Base-by-base conservation (phyloP, 176 grass and related monocot species). In the Saccharum officinarum region DNA sequence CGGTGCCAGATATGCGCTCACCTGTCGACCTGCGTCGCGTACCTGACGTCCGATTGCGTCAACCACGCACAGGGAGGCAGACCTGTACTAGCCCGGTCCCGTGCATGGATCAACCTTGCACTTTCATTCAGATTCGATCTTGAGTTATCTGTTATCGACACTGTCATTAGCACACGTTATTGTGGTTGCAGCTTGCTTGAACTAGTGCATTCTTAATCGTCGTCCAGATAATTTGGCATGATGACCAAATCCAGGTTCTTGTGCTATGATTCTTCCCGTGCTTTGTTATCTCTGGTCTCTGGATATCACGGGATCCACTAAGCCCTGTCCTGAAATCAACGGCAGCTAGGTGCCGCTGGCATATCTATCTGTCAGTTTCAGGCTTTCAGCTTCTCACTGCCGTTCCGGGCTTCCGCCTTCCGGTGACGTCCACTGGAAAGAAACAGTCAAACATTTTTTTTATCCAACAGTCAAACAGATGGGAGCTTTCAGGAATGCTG, bases 1-100 rank as follows among this genome's bases (percentile, higher is more conserved):
- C 1, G 57, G 4, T 1, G 34, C 20, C 16, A 89, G 95, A 50
- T 98, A 61, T 70, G 93, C 79, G 77, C 91, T 98, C 80, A 93
- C 95, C 80, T 95, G 95, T 82, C 37, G 37, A 38, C 5, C 37
- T 38, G 37, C 37, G 82, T 81, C 67, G 91, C 93, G 3, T 95
- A 88, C 91, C 89, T 93, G 4, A 87, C 50, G 20, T 80, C 91
- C 25, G 83, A 98, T 76, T 37, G 92, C 73, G 87, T 93, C 85
- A 92, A 92, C 76, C 23, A 88, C 93, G 50, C 95, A 93, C 80
- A 87, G 91, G 87, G 92, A 98, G 89, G 83, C 85, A 0, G 93
- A 93, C 67, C 68, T 95, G 52, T 78, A 83, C 66, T 54, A 54
- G 11, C 0, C 17, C 22, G 17, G 20, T n/a, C 54, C 18, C 2